phyloP scores from a whole-genome alignment of 2,329 filamentous ascomycete species.

The Didymella arachidicola region DNA sequence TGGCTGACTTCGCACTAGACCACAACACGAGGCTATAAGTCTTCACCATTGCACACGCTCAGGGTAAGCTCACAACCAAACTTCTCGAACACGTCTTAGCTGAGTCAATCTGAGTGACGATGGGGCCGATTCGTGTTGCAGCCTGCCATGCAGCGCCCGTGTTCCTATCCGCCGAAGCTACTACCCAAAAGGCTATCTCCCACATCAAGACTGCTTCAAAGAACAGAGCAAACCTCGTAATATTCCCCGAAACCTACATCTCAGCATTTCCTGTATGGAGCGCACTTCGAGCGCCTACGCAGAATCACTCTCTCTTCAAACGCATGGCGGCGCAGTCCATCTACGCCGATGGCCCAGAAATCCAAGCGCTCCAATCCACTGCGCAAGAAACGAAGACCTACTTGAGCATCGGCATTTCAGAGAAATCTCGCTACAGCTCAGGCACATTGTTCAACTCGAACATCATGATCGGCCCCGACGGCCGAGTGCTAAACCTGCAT shows the following conservation, averaged over 20 bases:
- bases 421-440: constrained; percentile 55
- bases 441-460: constrained; percentile 63
- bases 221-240: constrained; percentile 58
- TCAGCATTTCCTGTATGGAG: constrained; percentile 64
- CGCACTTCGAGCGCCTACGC: constrained; percentile 55
- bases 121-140: constrained; percentile 30
- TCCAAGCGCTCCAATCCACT: constrained; percentile 41
- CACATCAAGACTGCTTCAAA: constrained; percentile 57
- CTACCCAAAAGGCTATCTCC: constrained; percentile 57
- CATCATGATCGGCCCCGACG: constrained; percentile 55
- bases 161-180: constrained; percentile 57
- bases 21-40: not conserved
- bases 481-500: constrained; percentile 60
- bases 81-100: too few species aligned
- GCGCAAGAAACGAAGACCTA: constrained; percentile 51
- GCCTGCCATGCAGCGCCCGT: constrained; percentile 50
- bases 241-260: constrained; percentile 64
- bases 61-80: too few species aligned
- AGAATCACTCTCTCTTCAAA: constrained; percentile 61
- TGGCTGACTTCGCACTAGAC: not conserved
- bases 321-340: constrained; percentile 56
- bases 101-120: constrained; percentile 9
- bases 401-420: constrained; percentile 61
- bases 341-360: constrained; percentile 57
- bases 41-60: too few species aligned